Base-by-base conservation (phyloP, 441 rosid species). In the Breynia disticha region DNA sequence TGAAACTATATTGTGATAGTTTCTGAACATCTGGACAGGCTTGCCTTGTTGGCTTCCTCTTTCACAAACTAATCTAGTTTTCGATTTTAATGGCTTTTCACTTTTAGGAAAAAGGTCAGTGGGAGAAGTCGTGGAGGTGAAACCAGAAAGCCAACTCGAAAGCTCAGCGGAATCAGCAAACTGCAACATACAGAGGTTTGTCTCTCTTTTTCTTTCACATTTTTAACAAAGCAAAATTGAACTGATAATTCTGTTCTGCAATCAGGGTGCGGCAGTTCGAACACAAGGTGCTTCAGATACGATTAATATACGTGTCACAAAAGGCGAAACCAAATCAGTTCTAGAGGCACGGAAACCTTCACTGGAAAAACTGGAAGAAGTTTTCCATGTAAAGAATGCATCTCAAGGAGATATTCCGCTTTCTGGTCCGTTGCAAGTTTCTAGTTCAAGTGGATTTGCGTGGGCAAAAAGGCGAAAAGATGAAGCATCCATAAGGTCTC, bases 391-490 rank as follows among this genome's bases (percentile, higher is more conserved):
- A 44, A 90, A 90, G 80, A 81, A 87, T 65, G 79, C 86, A 61
- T 90, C 96, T 13, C 90, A 78, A 54, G 90, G 86, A 28, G 95
- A 90, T 64, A 67, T 83, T 62, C 96, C 90, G 59, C 83, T 80
- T 67, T 85, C 96, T 41, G 93, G 93, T 39, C 96, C 90, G 4
- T 65, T 85, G 46, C 93, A 83, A 72, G 84, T 90, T 61, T 79
- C 98, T 53, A 61, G 74, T 46, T 90, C 98, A 41, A 82, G 83
- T 69, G 90, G 96, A 67, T 90, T 90, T 76, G 87, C 89, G 43
- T 87, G 98, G 98, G 96, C 90, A 19, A 87, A 73, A 70, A 76
- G 88, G 43, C 70, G 69, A 57, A 85, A 69, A 70, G 90, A 81
- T 51, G 81, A 78, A 58, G 69, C 67, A 59, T 60, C 81, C 37